Evolutionary conservation across 1,284 basidiomycete species (phyloP).

Genomic region (Moniliophthora roreri): DNA sequence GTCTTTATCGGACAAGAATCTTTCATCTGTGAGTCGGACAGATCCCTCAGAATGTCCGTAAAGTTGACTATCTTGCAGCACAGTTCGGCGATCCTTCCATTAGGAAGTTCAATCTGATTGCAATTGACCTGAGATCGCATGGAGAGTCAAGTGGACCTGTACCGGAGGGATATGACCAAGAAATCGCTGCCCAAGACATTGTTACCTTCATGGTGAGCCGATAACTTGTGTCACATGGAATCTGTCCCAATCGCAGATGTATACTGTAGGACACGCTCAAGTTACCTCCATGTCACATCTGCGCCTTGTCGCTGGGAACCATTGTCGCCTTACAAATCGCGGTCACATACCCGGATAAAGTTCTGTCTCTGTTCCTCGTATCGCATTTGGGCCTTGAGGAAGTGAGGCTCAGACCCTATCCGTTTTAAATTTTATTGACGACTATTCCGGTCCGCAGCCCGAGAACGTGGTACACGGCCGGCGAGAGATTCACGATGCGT

Average conservation of each 20-base stretch:
- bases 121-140: no score
- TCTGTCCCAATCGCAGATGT: no score
- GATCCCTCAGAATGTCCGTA: background rate
- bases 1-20: background rate
- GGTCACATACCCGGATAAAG: constrained; percentile 6
- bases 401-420: background rate
- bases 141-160: no score
- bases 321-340: constrained; percentile 14
- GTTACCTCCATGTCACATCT: constrained; percentile 16
- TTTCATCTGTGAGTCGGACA: background rate
- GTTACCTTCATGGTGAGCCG: no score
- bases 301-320: constrained; percentile 14
- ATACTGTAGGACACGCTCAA: constrained; percentile 14
- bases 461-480: no score
- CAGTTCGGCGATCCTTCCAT: background rate
- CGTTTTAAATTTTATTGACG: no score
- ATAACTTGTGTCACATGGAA: background rate
- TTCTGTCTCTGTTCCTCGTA: constrained; percentile 13
- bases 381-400: constrained; percentile 5
- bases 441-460: no score
- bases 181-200: no score
- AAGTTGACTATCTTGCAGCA: background rate
- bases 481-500: no score
- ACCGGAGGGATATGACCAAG: no score
- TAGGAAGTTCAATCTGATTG: no score